These are phyloP conservation scores for Leucocoprinus leucothites DNA, from an alignment of 768 basidiomycete species.

Conservation along the genomic window DNA sequence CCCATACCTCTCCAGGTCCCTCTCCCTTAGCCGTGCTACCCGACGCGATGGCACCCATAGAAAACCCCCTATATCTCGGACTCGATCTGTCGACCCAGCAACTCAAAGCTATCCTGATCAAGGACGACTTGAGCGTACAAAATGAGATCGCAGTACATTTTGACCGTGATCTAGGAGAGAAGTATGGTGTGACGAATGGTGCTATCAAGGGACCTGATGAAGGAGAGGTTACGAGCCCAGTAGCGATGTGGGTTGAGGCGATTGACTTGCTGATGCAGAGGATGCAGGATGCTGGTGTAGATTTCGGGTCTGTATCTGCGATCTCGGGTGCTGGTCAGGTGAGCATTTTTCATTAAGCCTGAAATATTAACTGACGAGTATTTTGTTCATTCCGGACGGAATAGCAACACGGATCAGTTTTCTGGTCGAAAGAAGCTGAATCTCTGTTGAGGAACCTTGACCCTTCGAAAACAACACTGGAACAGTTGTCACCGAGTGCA, in stretches of 20 bases:
- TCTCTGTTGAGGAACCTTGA: conserved; percentile 51
- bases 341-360: conserved; percentile 13
- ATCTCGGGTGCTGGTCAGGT: conserved; percentile 83
- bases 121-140: conserved; percentile 52
- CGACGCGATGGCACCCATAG: conserved; percentile 1
- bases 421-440: conserved; percentile 65
- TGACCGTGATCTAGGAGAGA: conserved; percentile 66
- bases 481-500: conserved; percentile 60
- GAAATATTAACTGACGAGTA: background rate
- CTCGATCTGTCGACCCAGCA: conserved; percentile 87
- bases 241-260: conserved; percentile 83
- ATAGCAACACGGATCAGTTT: conserved; percentile 87
- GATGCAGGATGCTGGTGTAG: conserved; percentile 55
- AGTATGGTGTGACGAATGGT: conserved; percentile 64
- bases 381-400: background rate
- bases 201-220: conserved; percentile 59
- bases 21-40: background rate
- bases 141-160: conserved; percentile 77
- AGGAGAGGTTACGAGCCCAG: conserved; percentile 78
- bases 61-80: conserved; percentile 57
- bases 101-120: conserved; percentile 71
- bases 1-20: background rate
- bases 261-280: conserved; percentile 72
- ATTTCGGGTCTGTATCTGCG: conserved; percentile 54
- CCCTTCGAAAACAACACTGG: conserved; percentile 43